Evolutionary conservation across 257 asterid genomes (phyloP).

Genomic region (Solanum chaucha): DNA sequence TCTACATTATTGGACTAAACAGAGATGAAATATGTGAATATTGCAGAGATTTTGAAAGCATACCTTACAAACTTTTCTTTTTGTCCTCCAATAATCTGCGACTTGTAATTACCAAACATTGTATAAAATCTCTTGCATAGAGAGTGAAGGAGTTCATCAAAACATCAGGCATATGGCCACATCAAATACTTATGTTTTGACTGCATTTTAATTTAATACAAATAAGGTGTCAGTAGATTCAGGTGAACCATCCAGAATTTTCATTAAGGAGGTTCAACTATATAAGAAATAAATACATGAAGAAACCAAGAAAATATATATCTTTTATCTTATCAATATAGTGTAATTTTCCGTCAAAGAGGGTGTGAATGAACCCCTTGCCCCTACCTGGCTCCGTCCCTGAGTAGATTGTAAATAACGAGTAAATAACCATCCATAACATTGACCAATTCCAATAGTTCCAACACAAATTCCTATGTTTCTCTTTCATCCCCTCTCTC

Average conservation of each 20-base stretch:
- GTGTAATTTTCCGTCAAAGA: neutral
- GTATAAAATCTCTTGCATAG: conserved; percentile 22
- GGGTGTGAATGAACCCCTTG: neutral
- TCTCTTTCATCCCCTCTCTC: neutral
- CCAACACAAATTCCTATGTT: neutral
- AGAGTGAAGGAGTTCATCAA: conserved; percentile 4
- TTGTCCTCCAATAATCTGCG: conserved; percentile 66
- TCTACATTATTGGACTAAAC: neutral
- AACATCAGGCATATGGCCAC: conserved; percentile 6
- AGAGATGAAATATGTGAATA: neutral
- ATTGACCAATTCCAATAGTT: neutral
- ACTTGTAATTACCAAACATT: conserved; percentile 55
- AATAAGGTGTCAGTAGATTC: neutral
- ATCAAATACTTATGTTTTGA: neutral
- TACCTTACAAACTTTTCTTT: conserved; percentile 86
- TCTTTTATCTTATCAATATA: no score
- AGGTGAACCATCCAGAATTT: neutral
- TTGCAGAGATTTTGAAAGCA: neutral
- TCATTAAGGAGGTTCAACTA: neutral
- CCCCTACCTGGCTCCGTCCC: neutral
- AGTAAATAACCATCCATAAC: neutral
- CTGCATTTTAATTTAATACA: neutral
- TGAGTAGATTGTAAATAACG: neutral
- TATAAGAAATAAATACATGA: no score
- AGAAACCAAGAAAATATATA: neutral